Conservation (phyloP, 768 basidiomycete genomes). For the Tulasnella sp. region DNA sequence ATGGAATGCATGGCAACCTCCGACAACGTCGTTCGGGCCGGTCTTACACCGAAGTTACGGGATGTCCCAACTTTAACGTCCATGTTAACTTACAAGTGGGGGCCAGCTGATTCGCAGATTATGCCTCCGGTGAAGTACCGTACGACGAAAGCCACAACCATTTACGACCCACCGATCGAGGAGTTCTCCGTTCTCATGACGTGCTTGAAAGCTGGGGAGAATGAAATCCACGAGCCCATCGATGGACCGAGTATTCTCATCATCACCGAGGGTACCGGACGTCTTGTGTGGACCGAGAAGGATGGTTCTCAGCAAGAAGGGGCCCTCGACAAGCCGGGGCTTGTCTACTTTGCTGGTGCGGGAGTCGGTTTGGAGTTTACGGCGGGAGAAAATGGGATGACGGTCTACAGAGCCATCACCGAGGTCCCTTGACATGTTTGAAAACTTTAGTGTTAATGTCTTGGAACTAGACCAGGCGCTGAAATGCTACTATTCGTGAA, state of each 20-base stretch:
- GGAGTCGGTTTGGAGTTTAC: constrained; percentile 53
- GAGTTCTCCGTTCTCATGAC: constrained; percentile 86
- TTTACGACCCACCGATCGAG: constrained; percentile 89
- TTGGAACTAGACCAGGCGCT: not conserved
- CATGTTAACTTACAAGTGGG: constrained; percentile 80
- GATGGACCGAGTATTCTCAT: constrained; percentile 84
- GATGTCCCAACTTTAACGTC: constrained; percentile 87
- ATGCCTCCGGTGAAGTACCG: constrained; percentile 58
- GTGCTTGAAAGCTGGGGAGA: constrained; percentile 46
- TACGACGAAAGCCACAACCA: constrained; percentile 42
- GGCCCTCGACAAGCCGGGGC: constrained; percentile 53
- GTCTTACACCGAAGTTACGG: constrained; percentile 92
- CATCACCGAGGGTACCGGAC: constrained; percentile 65
- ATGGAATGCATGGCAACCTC: constrained; percentile 99
- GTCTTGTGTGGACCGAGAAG: constrained; percentile 48
- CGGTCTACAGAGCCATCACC: constrained; percentile 64
- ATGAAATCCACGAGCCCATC: constrained; percentile 55
- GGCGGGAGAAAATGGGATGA: constrained; percentile 44
- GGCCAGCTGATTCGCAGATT: constrained; percentile 62
- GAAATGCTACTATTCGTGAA: not conserved
- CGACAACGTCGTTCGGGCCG: constrained; percentile 98
- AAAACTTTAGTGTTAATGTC: not conserved
- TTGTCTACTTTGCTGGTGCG: constrained; percentile 81
- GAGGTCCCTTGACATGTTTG: constrained; percentile 12
- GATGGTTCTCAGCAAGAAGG: constrained; percentile 39